Percentiles rank a stretch among this genome's conserved stretches.
Conservation (phyloP, 192 early-diverging fungal genomes). For the Blastocladiella britannica region DNA sequence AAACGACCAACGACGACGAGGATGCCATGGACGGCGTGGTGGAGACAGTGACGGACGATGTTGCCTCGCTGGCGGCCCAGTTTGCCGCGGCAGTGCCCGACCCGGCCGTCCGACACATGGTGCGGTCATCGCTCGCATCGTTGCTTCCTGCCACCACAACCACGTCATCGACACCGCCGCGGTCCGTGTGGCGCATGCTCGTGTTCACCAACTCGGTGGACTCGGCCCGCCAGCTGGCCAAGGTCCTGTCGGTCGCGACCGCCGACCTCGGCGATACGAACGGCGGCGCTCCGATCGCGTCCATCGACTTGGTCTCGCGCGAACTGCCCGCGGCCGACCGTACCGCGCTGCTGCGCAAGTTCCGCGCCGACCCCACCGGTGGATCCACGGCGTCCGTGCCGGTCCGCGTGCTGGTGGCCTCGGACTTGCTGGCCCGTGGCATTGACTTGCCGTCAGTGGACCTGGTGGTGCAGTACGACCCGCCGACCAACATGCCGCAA, state of each 20-base stretch:
- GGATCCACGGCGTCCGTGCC: background rate
- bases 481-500: conserved; percentile 54
- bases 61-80: no score
- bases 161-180: no score
- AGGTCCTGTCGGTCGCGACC: conserved; percentile 42
- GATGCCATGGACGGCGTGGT: no score
- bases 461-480: conserved; percentile 70
- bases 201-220: conserved; percentile 80
- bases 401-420: conserved; percentile 37
- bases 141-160: conserved; percentile 1
- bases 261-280: conserved; percentile 8
- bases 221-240: conserved; percentile 58
- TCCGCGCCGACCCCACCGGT: conserved; percentile 37
- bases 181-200: conserved; percentile 42
- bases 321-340: conserved; percentile 42
- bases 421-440: conserved; percentile 75
- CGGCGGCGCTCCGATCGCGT: conserved; percentile 5
- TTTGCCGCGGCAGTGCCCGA: no score
- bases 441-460: conserved; percentile 64
- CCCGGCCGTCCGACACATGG: no score
- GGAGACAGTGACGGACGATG: no score
- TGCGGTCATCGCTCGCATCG: conserved; percentile 13
- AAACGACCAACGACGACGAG: no score
- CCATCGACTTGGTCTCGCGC: conserved; percentile 52
- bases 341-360: conserved; percentile 33